Evolutionary conservation across 768 basidiomycete genomes (phyloP), one percentile per base, ranked within the genome.

Genomic region (Pulveroboletus sp.): DNA sequence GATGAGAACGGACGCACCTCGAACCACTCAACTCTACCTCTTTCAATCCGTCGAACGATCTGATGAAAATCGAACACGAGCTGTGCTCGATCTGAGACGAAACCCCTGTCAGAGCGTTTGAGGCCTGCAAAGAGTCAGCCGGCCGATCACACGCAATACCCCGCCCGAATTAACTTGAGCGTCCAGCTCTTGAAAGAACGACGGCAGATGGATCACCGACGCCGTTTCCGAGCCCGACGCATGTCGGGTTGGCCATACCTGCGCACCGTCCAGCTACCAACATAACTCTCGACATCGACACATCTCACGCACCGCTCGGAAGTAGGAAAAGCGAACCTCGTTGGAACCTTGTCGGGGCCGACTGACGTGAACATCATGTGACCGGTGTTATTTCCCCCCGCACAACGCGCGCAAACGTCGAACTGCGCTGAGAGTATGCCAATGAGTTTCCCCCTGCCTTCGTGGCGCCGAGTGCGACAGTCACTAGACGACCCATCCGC

Each of bases 311-410:
- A 93, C 95, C 96, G 60, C 88, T 89, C 1, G 96, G 96, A 24
- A 98, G 75, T 14, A 98, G 74, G 95, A 70, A 99, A 99, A 34
- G 93, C 93, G 70, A 89, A 97, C 2, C 84, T 93, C 57, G 80
- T 93, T 70, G 83, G 70, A 89, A 97, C 2, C 84, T 93, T 57
- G 80, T 93, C 70, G 83, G 81, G 50, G 81, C 74, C 38, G 20
- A 80, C 68, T 6, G 86, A 84, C 6, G 83, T 90, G 55, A 99
- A 86, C 67, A 99, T 97, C 20, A 95, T 98, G 72, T 99, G 96
- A 2, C 96, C 96, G 20, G 96, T 96, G 67, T 99, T 99, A 74
- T 97, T 98, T 11, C 96, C 96, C 12, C 96, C 96, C 11, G 96
- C 96, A 67, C 93, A 97, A 39, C 96, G 81, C 17, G 93, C 95